These are phyloP conservation scores for Kernera saxatilis DNA, from an alignment of 345 rosid genomes.

Conservation along the genomic window DNA sequence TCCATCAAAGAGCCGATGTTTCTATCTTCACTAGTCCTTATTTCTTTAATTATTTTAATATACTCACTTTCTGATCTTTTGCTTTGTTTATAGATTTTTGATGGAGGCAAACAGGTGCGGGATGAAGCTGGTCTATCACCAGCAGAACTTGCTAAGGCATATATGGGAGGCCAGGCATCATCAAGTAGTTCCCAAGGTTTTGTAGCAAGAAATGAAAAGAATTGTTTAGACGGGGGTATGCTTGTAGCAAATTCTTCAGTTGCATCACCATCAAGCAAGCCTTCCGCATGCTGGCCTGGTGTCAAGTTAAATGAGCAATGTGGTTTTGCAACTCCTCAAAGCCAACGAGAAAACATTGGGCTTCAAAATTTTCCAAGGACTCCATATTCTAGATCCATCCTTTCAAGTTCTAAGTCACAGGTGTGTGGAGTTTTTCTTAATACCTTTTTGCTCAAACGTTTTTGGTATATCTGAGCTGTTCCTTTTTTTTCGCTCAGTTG, in stretches of 20 bases:
- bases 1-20: background rate
- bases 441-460: background rate
- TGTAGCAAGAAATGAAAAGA: slow-evolving; percentile 42
- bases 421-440: slow-evolving; percentile 34
- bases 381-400: slow-evolving; percentile 71
- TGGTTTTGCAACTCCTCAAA: slow-evolving; percentile 59
- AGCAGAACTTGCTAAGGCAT: slow-evolving; percentile 75
- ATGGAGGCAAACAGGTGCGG: slow-evolving; percentile 23
- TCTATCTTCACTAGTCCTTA: background rate
- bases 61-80: background rate
- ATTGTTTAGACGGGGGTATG: slow-evolving; percentile 26
- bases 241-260: slow-evolving; percentile 38
- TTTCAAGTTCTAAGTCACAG: slow-evolving; percentile 64
- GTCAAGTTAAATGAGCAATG: slow-evolving; percentile 52
- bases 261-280: slow-evolving; percentile 46
- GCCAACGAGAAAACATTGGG: slow-evolving; percentile 55
- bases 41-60: background rate
- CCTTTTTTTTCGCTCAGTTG: slow-evolving; percentile 30
- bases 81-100: background rate
- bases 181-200: slow-evolving; percentile 44
- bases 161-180: slow-evolving; percentile 54
- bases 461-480: slow-evolving; percentile 9
- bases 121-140: slow-evolving; percentile 67
- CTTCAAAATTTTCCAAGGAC: slow-evolving; percentile 64
- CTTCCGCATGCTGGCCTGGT: slow-evolving; percentile 87